Percentiles rank a stretch among this genome's conserved stretches.
These are phyloP conservation scores for Sclerospora graminicola DNA, from an alignment of 352 stramenopile genomes.

Conservation along the genomic window DNA sequence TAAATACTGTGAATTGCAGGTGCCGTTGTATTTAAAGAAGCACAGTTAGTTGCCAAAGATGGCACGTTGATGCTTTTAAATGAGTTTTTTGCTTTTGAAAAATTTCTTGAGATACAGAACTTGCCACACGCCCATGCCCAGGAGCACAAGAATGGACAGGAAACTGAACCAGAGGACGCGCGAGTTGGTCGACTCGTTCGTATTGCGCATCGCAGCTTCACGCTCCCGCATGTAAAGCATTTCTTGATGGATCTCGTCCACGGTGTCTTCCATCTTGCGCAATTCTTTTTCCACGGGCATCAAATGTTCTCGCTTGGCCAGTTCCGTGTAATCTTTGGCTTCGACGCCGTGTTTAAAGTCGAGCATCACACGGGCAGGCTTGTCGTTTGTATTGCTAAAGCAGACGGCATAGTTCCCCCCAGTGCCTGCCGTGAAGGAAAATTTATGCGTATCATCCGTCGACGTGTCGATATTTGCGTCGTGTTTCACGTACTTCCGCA, in stretches of 20 bases:
- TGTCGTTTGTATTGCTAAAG: conserved; percentile 78
- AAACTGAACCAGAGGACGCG: conserved; percentile 87
- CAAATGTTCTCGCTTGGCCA: conserved; percentile 83
- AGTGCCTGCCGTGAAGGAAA: conserved; percentile 64
- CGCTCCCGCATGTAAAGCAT: conserved; percentile 87
- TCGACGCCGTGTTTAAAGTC: conserved; percentile 85
- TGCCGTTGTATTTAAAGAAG: conserved; percentile 18
- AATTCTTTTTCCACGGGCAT: conserved; percentile 86
- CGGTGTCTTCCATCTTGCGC: conserved; percentile 83
- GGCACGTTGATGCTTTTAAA: conserved; percentile 54
- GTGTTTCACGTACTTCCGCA: conserved; percentile 73
- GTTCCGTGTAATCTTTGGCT: conserved; percentile 83
- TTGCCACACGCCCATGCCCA: conserved; percentile 82
- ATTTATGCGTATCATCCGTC: conserved; percentile 74
- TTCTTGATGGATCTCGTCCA: conserved; percentile 84
- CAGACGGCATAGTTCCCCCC: conserved; percentile 69
- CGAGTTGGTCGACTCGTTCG: conserved; percentile 85
- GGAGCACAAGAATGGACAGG: conserved; percentile 77
- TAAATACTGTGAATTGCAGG: conserved; percentile 11
- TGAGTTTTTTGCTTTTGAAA: conserved; percentile 90
- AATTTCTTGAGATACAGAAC: conserved; percentile 88
- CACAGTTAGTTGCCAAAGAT: no score
- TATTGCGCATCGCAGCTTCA: conserved; percentile 80
- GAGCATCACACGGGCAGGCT: conserved; percentile 58
- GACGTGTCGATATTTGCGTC: conserved; percentile 77